phyloP scores from a whole-genome alignment of 2,329 filamentous ascomycete species.

The Gaeumannomyces tritici region DNA sequence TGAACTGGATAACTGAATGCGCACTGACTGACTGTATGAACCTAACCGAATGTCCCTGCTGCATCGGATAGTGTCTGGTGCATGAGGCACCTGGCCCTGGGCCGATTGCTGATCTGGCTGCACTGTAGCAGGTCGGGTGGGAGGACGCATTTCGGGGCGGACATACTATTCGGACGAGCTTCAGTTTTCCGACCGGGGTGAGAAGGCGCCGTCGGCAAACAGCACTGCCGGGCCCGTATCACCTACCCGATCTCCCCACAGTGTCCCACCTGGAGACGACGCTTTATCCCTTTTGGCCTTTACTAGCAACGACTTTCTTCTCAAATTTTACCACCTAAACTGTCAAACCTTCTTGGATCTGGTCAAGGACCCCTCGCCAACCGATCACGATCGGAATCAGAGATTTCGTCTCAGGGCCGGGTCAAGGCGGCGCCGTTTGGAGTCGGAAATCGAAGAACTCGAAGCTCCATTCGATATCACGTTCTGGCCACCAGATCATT shows the following conservation, averaged over 20 bases:
- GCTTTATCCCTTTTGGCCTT: conserved; percentile 29
- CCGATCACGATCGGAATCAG: conserved; percentile 18
- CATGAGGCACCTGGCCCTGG: too few species aligned
- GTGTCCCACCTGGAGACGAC: conserved; percentile 39
- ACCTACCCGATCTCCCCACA: conserved; percentile 24
- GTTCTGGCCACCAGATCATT: conserved; percentile 24
- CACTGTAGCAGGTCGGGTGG: too few species aligned
- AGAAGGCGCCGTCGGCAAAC: not conserved
- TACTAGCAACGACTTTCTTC: conserved; percentile 41
- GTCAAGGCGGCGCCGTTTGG: conserved; percentile 23
- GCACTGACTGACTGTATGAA: too few species aligned
- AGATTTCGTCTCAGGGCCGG: conserved; percentile 37
- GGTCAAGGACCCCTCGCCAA: conserved; percentile 35
- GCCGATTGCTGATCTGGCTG: too few species aligned
- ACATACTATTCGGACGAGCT: conserved; percentile 56
- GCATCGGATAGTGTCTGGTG: too few species aligned
- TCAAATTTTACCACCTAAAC: conserved; percentile 43
- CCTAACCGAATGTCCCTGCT: too few species aligned
- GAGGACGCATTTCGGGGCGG: too few species aligned
- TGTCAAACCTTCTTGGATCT: conserved; percentile 50
- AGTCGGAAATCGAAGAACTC: not conserved
- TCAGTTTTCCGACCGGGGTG: conserved; percentile 22
- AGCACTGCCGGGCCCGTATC: too few species aligned
- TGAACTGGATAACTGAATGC: too few species aligned
- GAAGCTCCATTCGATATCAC: conserved; percentile 7